Percentiles rank a stretch among this genome's conserved stretches.
These are phyloP conservation scores for Penicillium odoratum DNA, from an alignment of 495 filamentous ascomycete genomes.

Conservation along the genomic window DNA sequence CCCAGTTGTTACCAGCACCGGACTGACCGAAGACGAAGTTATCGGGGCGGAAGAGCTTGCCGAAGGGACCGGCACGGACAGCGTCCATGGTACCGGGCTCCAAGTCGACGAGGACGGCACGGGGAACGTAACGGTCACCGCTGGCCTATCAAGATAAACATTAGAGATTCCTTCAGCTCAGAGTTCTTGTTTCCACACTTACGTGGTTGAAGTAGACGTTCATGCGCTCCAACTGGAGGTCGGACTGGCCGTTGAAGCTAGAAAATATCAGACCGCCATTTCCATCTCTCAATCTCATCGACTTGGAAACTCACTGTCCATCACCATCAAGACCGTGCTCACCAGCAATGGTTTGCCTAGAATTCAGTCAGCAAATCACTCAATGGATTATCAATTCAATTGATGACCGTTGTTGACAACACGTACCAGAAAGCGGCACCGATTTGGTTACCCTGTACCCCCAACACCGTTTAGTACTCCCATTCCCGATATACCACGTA, in stretches of 20 bases:
- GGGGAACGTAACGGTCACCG: conserved; percentile 98
- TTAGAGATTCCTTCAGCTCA: background rate
- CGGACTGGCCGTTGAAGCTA: conserved; percentile 95
- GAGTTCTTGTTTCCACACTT: conserved; percentile 21
- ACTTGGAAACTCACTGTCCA: conserved; percentile 68
- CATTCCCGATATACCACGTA: conserved; percentile 12
- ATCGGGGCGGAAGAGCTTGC: conserved; percentile 99
- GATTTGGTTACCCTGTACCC: conserved; percentile 94
- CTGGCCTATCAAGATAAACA: conserved; percentile 62
- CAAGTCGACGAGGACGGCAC: conserved; percentile 98
- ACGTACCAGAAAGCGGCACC: conserved; percentile 98
- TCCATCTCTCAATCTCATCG: conserved; percentile 16
- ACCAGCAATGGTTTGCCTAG: conserved; percentile 93
- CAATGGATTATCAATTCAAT: conserved; percentile 30
- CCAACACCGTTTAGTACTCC: conserved; percentile 31
- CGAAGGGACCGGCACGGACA: conserved; percentile 97
- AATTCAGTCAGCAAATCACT: conserved; percentile 30
- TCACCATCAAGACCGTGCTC: conserved; percentile 98
- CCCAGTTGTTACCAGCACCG: conserved; percentile 99
- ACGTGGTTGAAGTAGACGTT: conserved; percentile 99
- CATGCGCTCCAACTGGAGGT: conserved; percentile 99
- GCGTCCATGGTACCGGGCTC: conserved; percentile 99
- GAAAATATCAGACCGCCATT: conserved; percentile 32
- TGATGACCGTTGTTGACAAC: conserved; percentile 10
- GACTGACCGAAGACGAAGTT: conserved; percentile 99